Evolutionary conservation across 148 eudicot genomes (phyloP), one percentile per base, ranked within the genome.

Genomic region (Fagopyrum tataricum): DNA sequence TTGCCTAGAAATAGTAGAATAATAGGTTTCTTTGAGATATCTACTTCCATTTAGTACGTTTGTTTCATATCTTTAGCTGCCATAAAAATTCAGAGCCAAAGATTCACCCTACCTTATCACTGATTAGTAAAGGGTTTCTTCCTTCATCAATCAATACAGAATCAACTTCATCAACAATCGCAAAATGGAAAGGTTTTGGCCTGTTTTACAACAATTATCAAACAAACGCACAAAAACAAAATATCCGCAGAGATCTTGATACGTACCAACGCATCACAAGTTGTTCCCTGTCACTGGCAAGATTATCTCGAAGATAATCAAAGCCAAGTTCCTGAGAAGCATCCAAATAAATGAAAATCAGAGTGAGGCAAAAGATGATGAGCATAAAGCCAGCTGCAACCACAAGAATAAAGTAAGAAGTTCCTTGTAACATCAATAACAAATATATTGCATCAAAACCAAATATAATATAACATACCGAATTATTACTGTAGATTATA

Each of bases 151-250:
- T 90, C 58, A 96, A 96, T 52, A 96, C 97, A 15, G 97, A 96
- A 83, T 96, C 99, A 75, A 96, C 96, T 87, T 96, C 99, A 75
- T 96, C 99, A 76, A 92, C 91, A 69, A 96, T 90, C 53, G 96
- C 97, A 89, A 92, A 96, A 84, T 96, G 96, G 81, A 96, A 96
- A 75, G 99, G 97, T 79, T 87, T 90, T 79, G 99, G 97, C 99
- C 99, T 96, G 91, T 84, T 73, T 47, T 76, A 64, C 37, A 14
- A 13, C 3, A 9, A 64, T 31, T 7, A 55, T 21, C 46, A 70
- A 48, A 73, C 37, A 73, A 74, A 72, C 46, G 43, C 77, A 58
- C 43, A 23, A 51, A 49, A 18, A 42, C 37, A 73, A 66, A 43
- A 53, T 37, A 23, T 64, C 18, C 7, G 17, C 1, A 15, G 39